Conservation (phyloP, 2,329 filamentous ascomycete species). For the Alternaria alternata region DNA sequence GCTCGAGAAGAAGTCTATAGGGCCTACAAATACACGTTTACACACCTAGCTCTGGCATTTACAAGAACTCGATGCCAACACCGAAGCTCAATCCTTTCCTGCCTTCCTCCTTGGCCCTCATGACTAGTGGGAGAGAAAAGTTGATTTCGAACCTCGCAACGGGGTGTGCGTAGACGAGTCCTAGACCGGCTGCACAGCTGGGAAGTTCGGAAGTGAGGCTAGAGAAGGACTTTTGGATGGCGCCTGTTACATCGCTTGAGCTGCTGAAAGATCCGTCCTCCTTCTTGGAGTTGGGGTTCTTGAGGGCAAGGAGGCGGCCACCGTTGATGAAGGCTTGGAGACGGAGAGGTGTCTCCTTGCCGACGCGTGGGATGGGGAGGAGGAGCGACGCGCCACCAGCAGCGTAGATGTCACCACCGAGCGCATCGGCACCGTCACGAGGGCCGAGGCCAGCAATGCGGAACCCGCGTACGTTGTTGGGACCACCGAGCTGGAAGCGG, state of each 20-base stretch:
- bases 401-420: constrained; percentile 91
- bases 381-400: constrained; percentile 88
- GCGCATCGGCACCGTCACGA: constrained; percentile 82
- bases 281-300: constrained; percentile 57
- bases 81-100: constrained; percentile 93
- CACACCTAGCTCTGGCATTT: constrained; percentile 41
- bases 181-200: constrained; percentile 85
- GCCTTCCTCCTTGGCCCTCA: constrained; percentile 83
- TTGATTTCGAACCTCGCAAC: constrained; percentile 95
- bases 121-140: constrained; percentile 85
- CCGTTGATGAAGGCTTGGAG: constrained; percentile 92
- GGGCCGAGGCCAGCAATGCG: constrained; percentile 88
- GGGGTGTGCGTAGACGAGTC: constrained; percentile 93
- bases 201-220: constrained; percentile 80
- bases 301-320: constrained; percentile 81
- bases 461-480: constrained; percentile 94
- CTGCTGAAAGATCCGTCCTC: constrained; percentile 55
- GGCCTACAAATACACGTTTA: constrained; percentile 17
- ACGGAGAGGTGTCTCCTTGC: constrained; percentile 82
- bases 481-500: constrained; percentile 92
- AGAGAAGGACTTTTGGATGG: constrained; percentile 69
- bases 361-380: constrained; percentile 81
- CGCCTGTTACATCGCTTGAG: constrained; percentile 60
- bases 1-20: constrained; percentile 6
- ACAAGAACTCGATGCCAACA: constrained; percentile 96